Evolutionary conservation across 306 rosid species (phyloP).

Genomic region (Gastrolobium bilobum): DNA sequence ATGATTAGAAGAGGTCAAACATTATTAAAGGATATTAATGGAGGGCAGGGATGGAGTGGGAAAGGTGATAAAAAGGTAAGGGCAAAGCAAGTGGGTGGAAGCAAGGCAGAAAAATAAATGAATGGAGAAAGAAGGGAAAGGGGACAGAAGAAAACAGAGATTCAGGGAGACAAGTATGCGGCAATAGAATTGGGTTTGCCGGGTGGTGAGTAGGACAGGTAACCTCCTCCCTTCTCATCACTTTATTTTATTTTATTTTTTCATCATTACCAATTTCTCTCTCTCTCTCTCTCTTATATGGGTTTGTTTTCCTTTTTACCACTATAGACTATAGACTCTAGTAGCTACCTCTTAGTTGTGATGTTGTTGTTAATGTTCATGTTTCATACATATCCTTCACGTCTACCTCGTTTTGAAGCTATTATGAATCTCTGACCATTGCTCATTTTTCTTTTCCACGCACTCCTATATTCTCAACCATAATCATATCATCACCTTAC

Average conservation of each 20-base stretch:
- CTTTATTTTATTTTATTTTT: not conserved
- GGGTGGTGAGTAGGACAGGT: conserved; percentile 61
- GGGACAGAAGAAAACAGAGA: conserved; percentile 58
- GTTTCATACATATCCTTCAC: conserved; percentile 7
- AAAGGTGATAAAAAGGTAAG: not conserved
- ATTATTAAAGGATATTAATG: conserved; percentile 24
- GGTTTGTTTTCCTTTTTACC: not conserved
- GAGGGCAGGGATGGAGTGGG: conserved; percentile 6
- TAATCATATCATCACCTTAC: conserved; percentile 44
- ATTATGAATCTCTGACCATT: conserved; percentile 1
- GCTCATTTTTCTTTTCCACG: conserved; percentile 23
- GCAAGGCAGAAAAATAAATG: conserved; percentile 29
- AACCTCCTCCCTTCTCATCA: conserved; percentile 47
- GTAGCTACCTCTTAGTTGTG: not conserved
- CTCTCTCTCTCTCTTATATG: conserved; percentile 26
- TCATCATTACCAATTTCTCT: conserved; percentile 53
- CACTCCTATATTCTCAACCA: conserved; percentile 23
- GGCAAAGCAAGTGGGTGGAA: not conserved
- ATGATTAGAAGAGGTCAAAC: conserved; percentile 38
- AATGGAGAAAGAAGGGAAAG: conserved; percentile 36
- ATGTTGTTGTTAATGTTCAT: not conserved
- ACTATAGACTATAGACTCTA: not conserved
- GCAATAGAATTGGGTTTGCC: conserved; percentile 68
- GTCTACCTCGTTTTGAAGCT: not conserved
- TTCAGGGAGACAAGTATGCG: conserved; percentile 77